These are phyloP conservation scores for Zizania latifolia DNA, from an alignment of 176 grass and related monocot species.

Conservation along the genomic window DNA sequence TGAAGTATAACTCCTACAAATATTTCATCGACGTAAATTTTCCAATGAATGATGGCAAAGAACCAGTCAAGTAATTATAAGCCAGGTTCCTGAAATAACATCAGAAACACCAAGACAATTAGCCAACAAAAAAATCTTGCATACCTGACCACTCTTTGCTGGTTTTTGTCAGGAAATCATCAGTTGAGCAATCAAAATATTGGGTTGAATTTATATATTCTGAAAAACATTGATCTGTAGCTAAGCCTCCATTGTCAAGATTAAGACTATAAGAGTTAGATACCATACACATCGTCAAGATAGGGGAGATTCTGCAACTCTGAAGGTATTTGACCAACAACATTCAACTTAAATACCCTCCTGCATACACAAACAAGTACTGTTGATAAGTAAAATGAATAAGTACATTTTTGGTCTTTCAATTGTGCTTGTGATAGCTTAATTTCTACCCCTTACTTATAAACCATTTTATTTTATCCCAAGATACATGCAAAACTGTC, in stretches of 20 bases:
- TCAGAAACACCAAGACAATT: too few relatives aligned
- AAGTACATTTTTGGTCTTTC: background rate
- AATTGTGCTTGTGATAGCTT: background rate
- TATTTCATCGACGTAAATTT: slow-evolving; percentile 50
- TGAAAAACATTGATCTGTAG: background rate
- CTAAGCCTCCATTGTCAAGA: background rate
- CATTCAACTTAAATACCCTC: slow-evolving; percentile 30
- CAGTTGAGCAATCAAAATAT: background rate
- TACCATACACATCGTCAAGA: slow-evolving; percentile 38
- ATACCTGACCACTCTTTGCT: too few relatives aligned
- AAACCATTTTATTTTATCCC: background rate
- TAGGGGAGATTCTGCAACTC: slow-evolving; percentile 57
- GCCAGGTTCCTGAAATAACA: too few relatives aligned
- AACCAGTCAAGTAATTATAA: slow-evolving; percentile 48
- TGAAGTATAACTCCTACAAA: too few relatives aligned
- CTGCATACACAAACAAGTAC: slow-evolving; percentile 16
- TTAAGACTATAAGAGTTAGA: background rate
- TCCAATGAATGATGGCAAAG: slow-evolving; percentile 53
- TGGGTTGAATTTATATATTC: background rate
- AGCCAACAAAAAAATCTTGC: background rate
- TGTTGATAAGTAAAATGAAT: background rate
- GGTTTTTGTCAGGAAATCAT: too few relatives aligned
- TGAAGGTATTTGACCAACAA: slow-evolving; percentile 46
- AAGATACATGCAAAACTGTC: background rate
- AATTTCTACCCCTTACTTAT: background rate